Conservation (phyloP, 768 basidiomycete genomes). For the Naganishia friedmannii region DNA sequence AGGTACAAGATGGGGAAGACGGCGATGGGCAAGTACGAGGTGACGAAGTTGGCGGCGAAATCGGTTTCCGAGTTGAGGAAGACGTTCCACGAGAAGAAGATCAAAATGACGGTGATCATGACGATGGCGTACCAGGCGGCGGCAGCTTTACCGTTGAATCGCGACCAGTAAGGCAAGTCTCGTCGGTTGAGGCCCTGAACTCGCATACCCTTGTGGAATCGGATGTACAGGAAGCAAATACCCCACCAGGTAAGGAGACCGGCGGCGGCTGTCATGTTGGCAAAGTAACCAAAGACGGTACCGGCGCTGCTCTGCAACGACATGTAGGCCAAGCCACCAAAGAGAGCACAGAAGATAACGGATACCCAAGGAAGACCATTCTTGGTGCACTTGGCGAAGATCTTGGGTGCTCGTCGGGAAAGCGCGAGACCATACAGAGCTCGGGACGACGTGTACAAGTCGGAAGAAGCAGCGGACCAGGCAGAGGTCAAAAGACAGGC, state of each 20-base stretch:
- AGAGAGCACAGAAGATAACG: constrained; percentile 66
- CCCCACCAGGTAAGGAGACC: constrained; percentile 74
- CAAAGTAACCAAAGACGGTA: constrained; percentile 71
- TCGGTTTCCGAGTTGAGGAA: constrained; percentile 48
- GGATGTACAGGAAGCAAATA: constrained; percentile 70
- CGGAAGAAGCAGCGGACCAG: constrained; percentile 86
- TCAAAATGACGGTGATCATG: constrained; percentile 48
- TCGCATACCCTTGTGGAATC: constrained; percentile 78
- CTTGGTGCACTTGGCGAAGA: constrained; percentile 69
- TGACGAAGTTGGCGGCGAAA: constrained; percentile 65
- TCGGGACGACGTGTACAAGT: constrained; percentile 78
- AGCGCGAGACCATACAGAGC: constrained; percentile 76
- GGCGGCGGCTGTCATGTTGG: constrained; percentile 63
- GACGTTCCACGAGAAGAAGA: constrained; percentile 53
- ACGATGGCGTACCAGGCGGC: constrained; percentile 51
- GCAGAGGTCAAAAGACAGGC: constrained; percentile 74
- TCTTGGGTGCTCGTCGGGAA: constrained; percentile 73
- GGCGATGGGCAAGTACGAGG: constrained; percentile 63
- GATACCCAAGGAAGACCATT: constrained; percentile 74
- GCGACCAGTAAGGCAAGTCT: constrained; percentile 67
- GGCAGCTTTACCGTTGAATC: constrained; percentile 56
- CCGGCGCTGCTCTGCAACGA: constrained; percentile 65
- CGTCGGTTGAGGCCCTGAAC: constrained; percentile 72
- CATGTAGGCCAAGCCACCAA: constrained; percentile 71
- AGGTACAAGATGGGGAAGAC: constrained; percentile 69